Base-by-base conservation (phyloP, 2,329 filamentous ascomycete species). In the Hypoxylon sp. region DNA sequence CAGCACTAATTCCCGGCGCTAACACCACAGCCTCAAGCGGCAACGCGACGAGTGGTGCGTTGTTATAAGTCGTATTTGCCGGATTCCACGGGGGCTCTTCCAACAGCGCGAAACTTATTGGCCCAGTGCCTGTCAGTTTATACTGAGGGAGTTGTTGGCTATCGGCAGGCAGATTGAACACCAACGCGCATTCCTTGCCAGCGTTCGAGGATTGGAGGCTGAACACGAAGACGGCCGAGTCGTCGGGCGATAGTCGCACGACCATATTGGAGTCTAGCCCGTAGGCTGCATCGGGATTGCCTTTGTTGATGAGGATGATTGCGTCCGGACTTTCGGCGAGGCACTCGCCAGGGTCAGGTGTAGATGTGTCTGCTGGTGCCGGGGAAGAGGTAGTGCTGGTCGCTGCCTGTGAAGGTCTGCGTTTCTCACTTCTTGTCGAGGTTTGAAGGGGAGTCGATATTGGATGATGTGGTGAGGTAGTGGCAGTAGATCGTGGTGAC, bases 181-280 rank as follows among this genome's bases (percentile, higher is more conserved):
- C 81, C 7, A 92, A 81, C 61, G 84, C 86, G 81, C 90, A 93
- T 6, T 81, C 87, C 79, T 88, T 87, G 72, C 86, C 88, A 7
- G 81, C 73, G 72, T 88, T 84, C 4, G 80, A 78, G 3, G 78
- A 69, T 0, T 86, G 87, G 48, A 92, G 86, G 75, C 91, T 89
- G 79, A 92, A 92, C 82, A 91, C 91, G 85, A 90, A 92, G 75
- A 92, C 85, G 11, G 86, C 85, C 8, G 86, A 86, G 54, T 86
- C 78, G 61, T 81, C 82, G 17, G 82, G 78, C 11, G 85, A 86
- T 40, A 91, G 81, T 10, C 84, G 83, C 59, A 88, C 89, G 70
- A 86, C 85, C 59, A 68, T 62, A 8, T 11, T 50, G 5, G 50
- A 27, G 55, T 77, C 76, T 10, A 71, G 57, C 3, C 74, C 75